These are phyloP conservation scores for Lathyrus sativus DNA, from an alignment of 306 rosid genomes.

Conservation along the genomic window DNA sequence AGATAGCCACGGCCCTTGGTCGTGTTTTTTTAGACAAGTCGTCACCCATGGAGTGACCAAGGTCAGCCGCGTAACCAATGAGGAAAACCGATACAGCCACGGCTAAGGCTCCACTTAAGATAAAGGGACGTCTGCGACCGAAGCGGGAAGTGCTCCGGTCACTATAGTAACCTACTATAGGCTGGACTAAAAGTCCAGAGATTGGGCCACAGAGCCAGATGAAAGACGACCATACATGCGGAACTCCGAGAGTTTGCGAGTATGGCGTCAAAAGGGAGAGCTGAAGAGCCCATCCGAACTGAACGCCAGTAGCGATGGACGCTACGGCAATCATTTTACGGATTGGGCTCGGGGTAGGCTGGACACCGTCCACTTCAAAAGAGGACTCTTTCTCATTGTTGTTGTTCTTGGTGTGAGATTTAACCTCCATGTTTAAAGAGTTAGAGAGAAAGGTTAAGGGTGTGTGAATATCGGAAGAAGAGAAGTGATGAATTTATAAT, in stretches of 20 bases:
- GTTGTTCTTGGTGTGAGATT: not conserved
- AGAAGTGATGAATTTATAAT: not conserved
- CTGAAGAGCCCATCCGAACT: constrained; percentile 90
- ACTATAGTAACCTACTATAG: constrained; percentile 68
- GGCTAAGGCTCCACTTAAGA: constrained; percentile 38
- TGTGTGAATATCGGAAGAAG: not conserved
- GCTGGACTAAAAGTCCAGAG: constrained; percentile 77
- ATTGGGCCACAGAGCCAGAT: constrained; percentile 87
- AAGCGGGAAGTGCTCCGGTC: constrained; percentile 71
- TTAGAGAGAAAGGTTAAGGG: not conserved
- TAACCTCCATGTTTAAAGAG: not conserved
- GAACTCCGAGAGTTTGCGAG: constrained; percentile 67
- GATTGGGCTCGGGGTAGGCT: not conserved
- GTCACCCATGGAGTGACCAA: not conserved
- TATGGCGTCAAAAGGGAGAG: constrained; percentile 74
- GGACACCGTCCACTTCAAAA: constrained; percentile 27
- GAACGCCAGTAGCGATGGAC: constrained; percentile 72
- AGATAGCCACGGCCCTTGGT: not conserved
- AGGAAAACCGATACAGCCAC: constrained; percentile 38
- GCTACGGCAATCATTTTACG: constrained; percentile 53
- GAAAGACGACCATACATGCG: constrained; percentile 70
- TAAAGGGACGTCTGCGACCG: constrained; percentile 85
- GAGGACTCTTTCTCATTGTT: not conserved
- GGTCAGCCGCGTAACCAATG: constrained; percentile 5
- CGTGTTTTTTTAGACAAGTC: not conserved